Conservation (phyloP, 2,329 filamentous ascomycete species). For the Hymenoscyphus repandus region DNA sequence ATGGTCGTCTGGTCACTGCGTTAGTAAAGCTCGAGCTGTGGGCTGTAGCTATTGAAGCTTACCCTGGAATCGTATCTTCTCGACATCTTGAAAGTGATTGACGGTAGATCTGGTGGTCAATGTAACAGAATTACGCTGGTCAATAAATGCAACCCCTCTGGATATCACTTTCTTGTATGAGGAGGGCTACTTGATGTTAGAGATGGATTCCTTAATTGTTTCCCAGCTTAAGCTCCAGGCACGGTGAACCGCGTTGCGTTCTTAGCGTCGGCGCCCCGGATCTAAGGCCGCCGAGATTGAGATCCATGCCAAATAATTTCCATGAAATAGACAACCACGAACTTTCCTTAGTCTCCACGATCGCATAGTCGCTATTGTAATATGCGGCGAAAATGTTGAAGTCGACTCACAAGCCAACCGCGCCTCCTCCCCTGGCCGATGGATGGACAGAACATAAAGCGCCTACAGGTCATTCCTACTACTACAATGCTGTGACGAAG, state of each 20-base stretch:
- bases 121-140: background rate
- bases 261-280: conserved; percentile 6
- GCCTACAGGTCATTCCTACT: conserved; percentile 78
- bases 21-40: conserved; percentile 21
- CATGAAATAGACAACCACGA: background rate
- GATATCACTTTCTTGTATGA: background rate
- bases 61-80: conserved; percentile 97
- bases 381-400: conserved; percentile 54
- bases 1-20: conserved; percentile 73
- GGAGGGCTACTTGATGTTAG: background rate
- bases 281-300: conserved; percentile 4
- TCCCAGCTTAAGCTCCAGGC: conserved; percentile 11
- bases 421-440: conserved; percentile 56
- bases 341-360: background rate
- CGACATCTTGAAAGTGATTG: conserved; percentile 60
- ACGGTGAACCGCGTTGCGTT: conserved; percentile 18
- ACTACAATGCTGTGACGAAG: conserved; percentile 77
- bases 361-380: background rate
- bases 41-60: conserved; percentile 38
- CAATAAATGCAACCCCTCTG: background rate
- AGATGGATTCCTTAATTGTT: conserved; percentile 6
- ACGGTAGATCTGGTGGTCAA: background rate
- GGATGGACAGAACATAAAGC: conserved; percentile 95
- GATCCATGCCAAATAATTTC: conserved; percentile 1
- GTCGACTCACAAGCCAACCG: conserved; percentile 65